Evolutionary conservation across 371 early-diverging fungal genomes (phyloP), one percentile per base, ranked within the genome.

Genomic region (Rhizopus microsporus): DNA sequence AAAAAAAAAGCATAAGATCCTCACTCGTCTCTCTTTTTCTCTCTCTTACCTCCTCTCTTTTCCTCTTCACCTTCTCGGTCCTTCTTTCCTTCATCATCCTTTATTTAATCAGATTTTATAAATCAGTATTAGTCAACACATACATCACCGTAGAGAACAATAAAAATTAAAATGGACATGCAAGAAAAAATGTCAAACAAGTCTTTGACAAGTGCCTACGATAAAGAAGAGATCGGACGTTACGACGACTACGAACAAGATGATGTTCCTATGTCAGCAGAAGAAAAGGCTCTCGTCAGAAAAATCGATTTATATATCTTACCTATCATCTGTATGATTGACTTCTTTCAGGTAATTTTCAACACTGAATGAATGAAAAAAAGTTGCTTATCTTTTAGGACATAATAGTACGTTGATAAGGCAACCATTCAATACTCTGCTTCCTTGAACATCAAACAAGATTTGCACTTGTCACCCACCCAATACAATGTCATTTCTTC

Each of bases 391-490:
- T 55, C 13, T 38, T 40, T 51, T 54, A 16, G 2, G 30, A 32
- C 3, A 16, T 47, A 10, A 10, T 49, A 76, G 71, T 76, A 73
- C 61, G 39, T 76, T 31, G 77, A 76, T 60, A 76, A 76, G 65
- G 67, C 77, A 35, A 66, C 71, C 3, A 68, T 76, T 57, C 71
- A 63, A 37, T 76, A 76, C 47, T 73, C 71, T 2, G 65, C 64
- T 42, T 53, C 63, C 1, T 58, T 76, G 13, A 54, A 37, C 31
- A 65, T 76, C 15, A 66, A 71, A 40, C 29, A 60, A 47, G 77
- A 76, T 45, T 45, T 71, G 5, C 17, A 56, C 2, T 44, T 76
- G 15, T 17, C 43, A 0, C 74, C 71, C 4, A 62, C 29, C 33
- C 56, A 76, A 12, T 76, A 65, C 51, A 71, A 67, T 54, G 47